Evolutionary conservation across 2,329 filamentous ascomycete species (phyloP).

Genomic region (Stemphylium lycopersici): DNA sequence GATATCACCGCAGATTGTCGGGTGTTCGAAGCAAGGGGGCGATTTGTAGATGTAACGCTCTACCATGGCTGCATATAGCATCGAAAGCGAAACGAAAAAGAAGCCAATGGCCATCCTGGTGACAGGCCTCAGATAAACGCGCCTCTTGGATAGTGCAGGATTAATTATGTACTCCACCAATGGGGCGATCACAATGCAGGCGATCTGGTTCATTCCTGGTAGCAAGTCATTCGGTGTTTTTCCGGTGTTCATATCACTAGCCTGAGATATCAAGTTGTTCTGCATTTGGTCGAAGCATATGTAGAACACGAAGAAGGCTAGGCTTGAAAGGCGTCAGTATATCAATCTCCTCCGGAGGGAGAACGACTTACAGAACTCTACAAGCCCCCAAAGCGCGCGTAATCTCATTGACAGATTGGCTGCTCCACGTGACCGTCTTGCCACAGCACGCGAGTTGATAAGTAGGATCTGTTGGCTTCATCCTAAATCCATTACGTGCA

Average conservation of each 20-base stretch:
- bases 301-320: slow-evolving; percentile 46
- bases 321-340: neutral
- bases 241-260: slow-evolving; percentile 43
- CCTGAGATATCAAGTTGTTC: slow-evolving; percentile 49
- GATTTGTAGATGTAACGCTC: slow-evolving; percentile 43
- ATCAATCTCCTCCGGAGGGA: no score
- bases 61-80: slow-evolving; percentile 39
- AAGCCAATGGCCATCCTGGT: slow-evolving; percentile 42
- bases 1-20: slow-evolving; percentile 42
- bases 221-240: slow-evolving; percentile 47
- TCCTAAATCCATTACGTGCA: slow-evolving; percentile 33
- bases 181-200: slow-evolving; percentile 43
- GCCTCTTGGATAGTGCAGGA: slow-evolving; percentile 34
- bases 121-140: slow-evolving; percentile 38
- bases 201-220: slow-evolving; percentile 39
- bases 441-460: slow-evolving; percentile 31
- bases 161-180: slow-evolving; percentile 39
- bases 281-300: slow-evolving; percentile 50
- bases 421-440: slow-evolving; percentile 35
- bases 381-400: slow-evolving; percentile 40
- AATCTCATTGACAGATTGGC: slow-evolving; percentile 36
- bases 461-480: slow-evolving; percentile 30
- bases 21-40: slow-evolving; percentile 39
- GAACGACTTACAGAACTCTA: slow-evolving; percentile 29
- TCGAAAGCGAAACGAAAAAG: slow-evolving; percentile 33